Evolutionary conservation across 257 asterid species (phyloP), one percentile per base, ranked within the genome.

Genomic region (Linderniella brevidens): DNA sequence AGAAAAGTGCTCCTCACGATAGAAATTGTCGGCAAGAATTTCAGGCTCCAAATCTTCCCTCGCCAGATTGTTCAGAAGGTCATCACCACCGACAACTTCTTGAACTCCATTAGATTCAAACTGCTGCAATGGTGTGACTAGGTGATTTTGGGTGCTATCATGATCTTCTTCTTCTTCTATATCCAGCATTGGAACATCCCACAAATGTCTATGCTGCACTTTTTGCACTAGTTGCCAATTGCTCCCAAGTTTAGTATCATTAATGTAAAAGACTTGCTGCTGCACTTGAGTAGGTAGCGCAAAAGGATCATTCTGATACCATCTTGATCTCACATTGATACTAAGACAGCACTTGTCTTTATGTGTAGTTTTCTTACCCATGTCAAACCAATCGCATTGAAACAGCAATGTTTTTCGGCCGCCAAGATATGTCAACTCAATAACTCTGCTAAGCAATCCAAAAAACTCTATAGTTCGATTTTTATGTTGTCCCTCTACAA

Each of bases 401-500:
- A 50, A 50, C 12, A 50, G 17, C 32, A 37, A 29, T 11, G 9
- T 11, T 14, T 37, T 50, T 8, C 17, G 11, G 13, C 0, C 13
- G 8, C 55, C 16, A 36, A 50, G 44, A 17, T 50, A 50, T 15
- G 45, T 50, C 37, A 48, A 48, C 14, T 48, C 38, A 18, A 48
- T n/a, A 9, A 48, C 52, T 35, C 35, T 50, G 10, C 11, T 11
- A 11, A 37, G 19, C 13, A 36, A 4, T 5, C 35, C 11, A 50
- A 36, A 37, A 50, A 37, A 37, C n/a, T 36, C 46, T 4, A 35
- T 17, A 17, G n/a, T 50, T 8, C 35, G 0, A 17, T 36, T 37
- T 16, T 50, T 50, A 13, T 53, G 25, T 7, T 53, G 9, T 8
- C 58, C 58, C 16, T 53, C 49, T 4, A 40, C 58, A n/a, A 53